Evolutionary conservation across 2,329 filamentous ascomycete genomes (phyloP), one percentile per base, ranked within the genome.

Genomic region (Kalaharituber pfeilii): DNA sequence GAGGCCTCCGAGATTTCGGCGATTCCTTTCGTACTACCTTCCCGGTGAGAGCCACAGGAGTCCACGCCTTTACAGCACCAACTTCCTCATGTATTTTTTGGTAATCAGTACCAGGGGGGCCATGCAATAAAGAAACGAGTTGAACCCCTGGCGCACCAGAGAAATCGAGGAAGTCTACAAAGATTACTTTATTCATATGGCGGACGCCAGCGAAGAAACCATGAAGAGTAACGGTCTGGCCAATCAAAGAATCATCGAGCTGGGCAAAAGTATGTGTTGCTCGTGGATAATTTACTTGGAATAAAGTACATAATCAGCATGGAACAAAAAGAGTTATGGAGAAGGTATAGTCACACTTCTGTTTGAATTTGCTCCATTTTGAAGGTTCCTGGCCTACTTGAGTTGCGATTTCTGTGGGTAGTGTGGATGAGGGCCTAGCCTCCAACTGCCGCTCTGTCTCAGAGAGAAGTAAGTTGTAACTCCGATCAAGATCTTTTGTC

Each of bases 171-270:
- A 62, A 49, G 44, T 56, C 52, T 13, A 28, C 28, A 45, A 63
- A 62, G 22, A 54, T 49, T 39, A 62, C 44, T 27, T 52, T 51
- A 33, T 58, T 56, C 20, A 50, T 54, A 3, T 60, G 42, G 13
- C 54, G 52, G 25, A 53, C 36, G 3, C 52, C 49, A 28, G 51
- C 45, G 26, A 65, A 51, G 52, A 56, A 64, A 47, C 62, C 63
- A 15, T 64, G 61, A 20, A 65, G 25, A 9, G 55, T 53, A 5
- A 65, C 53, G 2, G 30, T 50, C 27, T 60, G 33, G 4, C 50
- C 58, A 9, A 60, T 52, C 29, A 57, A 15, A n/a, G 49, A 11
- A 4, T 44, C 26, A 8, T 54, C 50, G 7, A 64, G 57, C 9
- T 60, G 53, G 39, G 54, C 51, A 13, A 63, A 36, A 13, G 51